phyloP scores from a whole-genome alignment of 495 filamentous ascomycete genomes.

The Evernia prunastri region DNA sequence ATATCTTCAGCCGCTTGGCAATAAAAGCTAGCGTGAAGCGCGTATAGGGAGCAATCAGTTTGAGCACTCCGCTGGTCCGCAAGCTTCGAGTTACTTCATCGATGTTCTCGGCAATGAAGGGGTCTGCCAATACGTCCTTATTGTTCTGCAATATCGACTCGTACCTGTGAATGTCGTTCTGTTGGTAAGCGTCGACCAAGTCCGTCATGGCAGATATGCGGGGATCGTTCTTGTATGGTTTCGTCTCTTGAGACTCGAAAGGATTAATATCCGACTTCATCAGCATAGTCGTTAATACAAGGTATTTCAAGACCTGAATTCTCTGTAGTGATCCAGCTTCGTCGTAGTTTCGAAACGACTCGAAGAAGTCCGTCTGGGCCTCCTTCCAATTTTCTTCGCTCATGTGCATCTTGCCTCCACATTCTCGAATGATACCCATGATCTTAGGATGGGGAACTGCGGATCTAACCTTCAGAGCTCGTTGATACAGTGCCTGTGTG shows the following conservation, averaged over 20 bases:
- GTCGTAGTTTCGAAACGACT: constrained; percentile 98
- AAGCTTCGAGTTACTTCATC: constrained; percentile 98
- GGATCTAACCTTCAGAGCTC: constrained; percentile 81
- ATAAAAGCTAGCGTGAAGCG: constrained; percentile 83
- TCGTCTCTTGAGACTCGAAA: constrained; percentile 98
- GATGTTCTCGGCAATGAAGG: constrained; percentile 98
- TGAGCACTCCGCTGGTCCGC: constrained; percentile 90
- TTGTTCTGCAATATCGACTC: constrained; percentile 82
- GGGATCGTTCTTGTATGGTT: constrained; percentile 93
- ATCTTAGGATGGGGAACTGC: constrained; percentile 97
- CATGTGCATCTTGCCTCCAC: constrained; percentile 99
- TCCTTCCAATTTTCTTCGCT: constrained; percentile 99
- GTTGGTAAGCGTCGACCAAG: constrained; percentile 91
- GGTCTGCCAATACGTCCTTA: constrained; percentile 80
- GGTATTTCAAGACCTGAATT: constrained; percentile 95
- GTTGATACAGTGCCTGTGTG: constrained; percentile 67
- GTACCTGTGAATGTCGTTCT: constrained; percentile 88
- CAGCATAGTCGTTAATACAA: constrained; percentile 93
- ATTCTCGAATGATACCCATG: constrained; percentile 98
- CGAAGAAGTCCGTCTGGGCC: constrained; percentile 95
- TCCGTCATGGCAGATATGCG: constrained; percentile 96
- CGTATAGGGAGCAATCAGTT: constrained; percentile 90
- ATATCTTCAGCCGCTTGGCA: constrained; percentile 76
- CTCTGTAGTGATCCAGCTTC: constrained; percentile 93
- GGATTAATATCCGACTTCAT: constrained; percentile 99